Base-by-base conservation (phyloP, 148 eudicot species). In the Rhododendron simsii region DNA sequence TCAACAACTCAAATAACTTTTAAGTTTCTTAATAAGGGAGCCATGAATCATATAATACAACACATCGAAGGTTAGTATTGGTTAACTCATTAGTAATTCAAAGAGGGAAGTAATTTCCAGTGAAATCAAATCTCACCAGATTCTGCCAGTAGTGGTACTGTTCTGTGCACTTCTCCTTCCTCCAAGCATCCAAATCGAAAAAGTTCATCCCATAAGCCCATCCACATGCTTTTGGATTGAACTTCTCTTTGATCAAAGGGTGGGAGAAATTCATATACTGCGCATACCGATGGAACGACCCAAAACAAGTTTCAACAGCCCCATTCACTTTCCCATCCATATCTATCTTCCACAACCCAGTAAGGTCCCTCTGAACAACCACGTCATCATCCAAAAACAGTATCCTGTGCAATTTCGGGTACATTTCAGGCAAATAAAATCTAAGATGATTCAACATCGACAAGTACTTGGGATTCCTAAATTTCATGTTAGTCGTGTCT, bases 151-250 rank as follows among this genome's bases (percentile, higher is more conserved):
- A 96, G 86, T 96, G 99, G 87, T 96, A 96, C 87, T 96, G 94
- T 85, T 96, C 98, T 2, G 99, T 96, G 93, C 95, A 91, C 82
- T 95, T 94, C 91, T 96, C 99, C 86, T 86, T 96, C 87, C 99
- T 96, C 99, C 99, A 96, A 47, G 99, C 98, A 91, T 95, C 98
- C 87, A 95, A 88, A 90, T 94, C 98, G 84, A 96, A 95, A 89
- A 96, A 96, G 87, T 96, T 96, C 99, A 96, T 96, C 87, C 99
- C 99, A 89, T 96, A 96, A 83, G 99, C 99, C 99, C 99, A 96
- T 11, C 96, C 99, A 87, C 99, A 96, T 8, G 99, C 98, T 88
- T 96, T 96, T 12, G 99, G 98, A 85, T 93, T 94, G 84, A 95
- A 96, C 90, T 91, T 96, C 78, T 92, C 92, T 86, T 92, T 96